Percentiles rank a stretch among this genome's conserved stretches.
phyloP scores from a whole-genome alignment of 2,329 filamentous ascomycete genomes.

The Botrytis deweyae region DNA sequence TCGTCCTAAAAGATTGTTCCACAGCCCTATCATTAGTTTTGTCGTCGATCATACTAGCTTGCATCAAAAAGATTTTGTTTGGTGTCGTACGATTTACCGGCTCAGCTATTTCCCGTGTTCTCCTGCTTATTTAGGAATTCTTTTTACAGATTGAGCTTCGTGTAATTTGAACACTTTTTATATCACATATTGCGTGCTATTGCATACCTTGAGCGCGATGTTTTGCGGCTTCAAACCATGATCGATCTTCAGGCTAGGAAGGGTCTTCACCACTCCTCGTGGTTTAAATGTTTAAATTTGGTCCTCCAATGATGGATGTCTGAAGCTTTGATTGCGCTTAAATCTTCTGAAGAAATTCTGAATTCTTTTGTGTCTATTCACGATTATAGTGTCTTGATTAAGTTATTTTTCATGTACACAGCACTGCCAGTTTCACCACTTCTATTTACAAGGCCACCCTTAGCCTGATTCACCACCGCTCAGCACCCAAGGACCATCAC shows the following conservation, averaged over 20 bases:
- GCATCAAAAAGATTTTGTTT: neutral
- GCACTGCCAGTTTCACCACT: neutral
- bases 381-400: neutral
- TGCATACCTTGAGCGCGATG: neutral
- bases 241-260: neutral
- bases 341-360: neutral
- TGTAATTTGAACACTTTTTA: neutral
- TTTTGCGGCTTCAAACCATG: neutral
- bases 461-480: neutral
- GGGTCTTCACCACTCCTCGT: neutral
- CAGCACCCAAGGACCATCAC: neutral
- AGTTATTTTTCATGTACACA: neutral
- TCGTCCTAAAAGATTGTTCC: neutral
- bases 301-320: neutral
- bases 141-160: neutral
- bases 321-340: neutral
- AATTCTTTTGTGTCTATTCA: too few relatives aligned
- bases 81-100: neutral
- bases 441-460: neutral
- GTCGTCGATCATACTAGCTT: neutral
- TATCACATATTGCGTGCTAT: neutral
- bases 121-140: neutral
- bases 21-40: neutral
- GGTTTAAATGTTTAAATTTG: neutral
- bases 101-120: constrained; percentile 4